Base-by-base conservation (phyloP, 257 asterid genomes). In the Fraxinus excelsior region DNA sequence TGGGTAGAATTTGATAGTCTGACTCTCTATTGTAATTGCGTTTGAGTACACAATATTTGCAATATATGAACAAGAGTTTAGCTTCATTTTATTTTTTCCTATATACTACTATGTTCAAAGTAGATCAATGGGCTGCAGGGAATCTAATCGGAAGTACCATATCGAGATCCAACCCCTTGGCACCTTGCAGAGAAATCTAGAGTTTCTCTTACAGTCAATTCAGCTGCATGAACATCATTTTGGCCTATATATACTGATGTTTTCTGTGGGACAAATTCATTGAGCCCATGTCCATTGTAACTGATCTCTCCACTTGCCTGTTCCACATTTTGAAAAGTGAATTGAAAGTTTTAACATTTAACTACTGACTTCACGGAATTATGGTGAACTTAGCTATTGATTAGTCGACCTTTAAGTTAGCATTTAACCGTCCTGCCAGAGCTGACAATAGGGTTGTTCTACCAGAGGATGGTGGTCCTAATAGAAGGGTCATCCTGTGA, bases 381-480 rank as follows among this genome's bases (percentile, higher is more conserved):
- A 14, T 46, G n/a, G 4, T 5, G 3, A 19, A 19, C 66, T 56
- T 56, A 56, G 29, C 29, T 18, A 18, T 53, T 18, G 28, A 56
- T 21, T 56, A 56, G 12, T 46, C 35, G 18, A 91, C 96, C 90
- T 85, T 89, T 51, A 91, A 76, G 85, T 75, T 74, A 37, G 83
- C 72, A 70, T 76, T 88, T 58, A 91, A 21, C 67, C 87, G 86
- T 68, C 91, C 93, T 11, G 93, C 91, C 62, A 90, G 80, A 49
- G 93, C 90, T 79, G 83, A 79, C 69, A 90, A 78, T 32, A 89
- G 89, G 60, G 90, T 87, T 58, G 94, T 89, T 80, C 89, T 91
- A 32, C 96, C 96, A 25, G 89, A 83, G 1, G 94, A 86, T 1
- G 94, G 94, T 4, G 96, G 94, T 18, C 96, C 94, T 64, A 91